Base-by-base conservation (phyloP, 768 basidiomycete genomes). In the Phylloporus sp. region DNA sequence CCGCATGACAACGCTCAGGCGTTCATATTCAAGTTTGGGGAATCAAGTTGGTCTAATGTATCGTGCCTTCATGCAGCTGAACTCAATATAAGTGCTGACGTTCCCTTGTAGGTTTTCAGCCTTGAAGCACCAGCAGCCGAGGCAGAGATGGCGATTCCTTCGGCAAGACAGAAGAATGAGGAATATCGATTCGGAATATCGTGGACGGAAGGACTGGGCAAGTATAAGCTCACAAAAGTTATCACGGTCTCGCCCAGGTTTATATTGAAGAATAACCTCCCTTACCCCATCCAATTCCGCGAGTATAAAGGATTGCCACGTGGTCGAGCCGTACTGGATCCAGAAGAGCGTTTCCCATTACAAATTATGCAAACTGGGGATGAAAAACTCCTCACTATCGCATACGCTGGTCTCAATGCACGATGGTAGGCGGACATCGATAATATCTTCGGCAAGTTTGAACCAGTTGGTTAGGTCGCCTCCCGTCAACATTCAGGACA, bases 171-270 rank as follows among this genome's bases (percentile, higher is more conserved):
- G 47, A 82, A 76, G 55, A 71, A 77, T 3, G 83, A 88, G 42
- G 82, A 86, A 64, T 77, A 85, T 47, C 89, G 94, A 64, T 69
- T 91, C 41, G 97, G 95, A 2, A 60, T 99, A 34, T 95, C 93
- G 5, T 98, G 95, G 82, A 78, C 81, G 16, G 94, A 95, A 69
- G 97, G 95, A 2, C 73, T 86, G n/a, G 97, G 97, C 31, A 97
- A 97, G 75, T 98, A 97, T 69, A 97, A 97, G 65, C 73, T 98
- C 29, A 88, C 87, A 24, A 98, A 97, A 72, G 86, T 97, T 58
- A 85, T 99, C 57, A 95, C 90, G 0, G 72, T 98, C 32, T 77
- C 89, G 8, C 97, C 97, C 24, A 83, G 97, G 41, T 98, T 94
- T 74, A 72, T 98, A 56, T 69, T 98, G 59, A 89, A 85, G 69